Evolutionary conservation across 257 asterid species (phyloP).

Genomic region (Solanum verrucosum): DNA sequence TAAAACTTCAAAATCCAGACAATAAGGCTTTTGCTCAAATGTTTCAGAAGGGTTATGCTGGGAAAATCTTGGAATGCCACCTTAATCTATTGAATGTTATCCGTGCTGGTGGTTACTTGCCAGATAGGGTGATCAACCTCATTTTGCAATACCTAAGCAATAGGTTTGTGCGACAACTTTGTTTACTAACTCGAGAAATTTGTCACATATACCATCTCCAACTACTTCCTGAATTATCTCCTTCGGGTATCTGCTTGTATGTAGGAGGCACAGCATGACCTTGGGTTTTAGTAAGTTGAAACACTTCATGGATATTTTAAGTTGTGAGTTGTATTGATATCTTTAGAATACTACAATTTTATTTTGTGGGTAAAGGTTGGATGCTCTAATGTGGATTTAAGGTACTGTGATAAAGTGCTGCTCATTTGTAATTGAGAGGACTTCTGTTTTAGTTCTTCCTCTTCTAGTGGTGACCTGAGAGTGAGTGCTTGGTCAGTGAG

Average conservation of each 20-base stretch:
- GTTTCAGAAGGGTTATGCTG: constrained; percentile 96
- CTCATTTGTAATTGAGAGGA: background rate
- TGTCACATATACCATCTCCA: background rate
- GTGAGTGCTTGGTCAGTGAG: background rate
- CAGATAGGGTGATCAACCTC: constrained; percentile 93
- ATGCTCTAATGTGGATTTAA: background rate
- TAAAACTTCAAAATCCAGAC: constrained; percentile 89
- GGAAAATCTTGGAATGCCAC: constrained; percentile 91
- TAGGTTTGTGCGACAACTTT: constrained; percentile 47
- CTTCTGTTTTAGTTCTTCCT: background rate
- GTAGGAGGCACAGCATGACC: background rate
- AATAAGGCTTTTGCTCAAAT: constrained; percentile 91
- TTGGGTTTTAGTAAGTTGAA: background rate
- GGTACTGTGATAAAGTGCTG: background rate
- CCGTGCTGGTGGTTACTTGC: constrained; percentile 88
- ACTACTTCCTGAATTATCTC: background rate
- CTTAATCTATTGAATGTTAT: constrained; percentile 72
- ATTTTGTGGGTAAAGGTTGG: background rate
- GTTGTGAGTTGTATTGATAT: background rate
- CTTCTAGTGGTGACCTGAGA: background rate
- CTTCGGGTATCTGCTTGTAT: background rate
- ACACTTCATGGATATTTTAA: background rate
- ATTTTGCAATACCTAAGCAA: constrained; percentile 85
- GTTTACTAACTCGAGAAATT: background rate
- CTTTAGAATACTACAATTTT: background rate